These are phyloP conservation scores for Escallonia herrerae DNA, from an alignment of 129 eudicot genomes.

Conservation along the genomic window DNA sequence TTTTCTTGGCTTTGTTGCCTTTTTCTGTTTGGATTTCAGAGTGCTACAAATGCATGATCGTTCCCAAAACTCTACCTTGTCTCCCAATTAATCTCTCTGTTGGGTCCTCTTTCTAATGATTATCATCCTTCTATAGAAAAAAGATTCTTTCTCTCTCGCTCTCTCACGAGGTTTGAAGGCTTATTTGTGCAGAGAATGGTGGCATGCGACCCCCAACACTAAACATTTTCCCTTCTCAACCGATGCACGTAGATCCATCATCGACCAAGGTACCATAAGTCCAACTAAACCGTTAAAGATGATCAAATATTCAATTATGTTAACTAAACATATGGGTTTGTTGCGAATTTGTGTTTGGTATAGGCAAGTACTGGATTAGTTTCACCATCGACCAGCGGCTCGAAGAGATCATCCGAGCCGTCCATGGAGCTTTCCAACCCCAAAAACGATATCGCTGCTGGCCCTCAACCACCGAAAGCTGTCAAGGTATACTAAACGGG, in stretches of 20 bases:
- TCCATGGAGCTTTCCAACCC: constrained; percentile 69
- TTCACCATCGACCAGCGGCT: constrained; percentile 72
- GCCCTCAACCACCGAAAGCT: constrained; percentile 55
- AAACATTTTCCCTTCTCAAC: constrained; percentile 95
- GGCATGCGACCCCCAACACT: constrained; percentile 86
- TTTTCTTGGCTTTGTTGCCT: constrained; percentile 20
- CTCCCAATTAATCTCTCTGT: constrained; percentile 1
- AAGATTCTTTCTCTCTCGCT: neutral
- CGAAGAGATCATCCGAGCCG: constrained; percentile 80
- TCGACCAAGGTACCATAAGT: constrained; percentile 37
- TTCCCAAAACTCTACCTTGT: neutral
- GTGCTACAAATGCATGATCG: constrained; percentile 16
- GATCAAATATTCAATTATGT: neutral
- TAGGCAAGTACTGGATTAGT: constrained; percentile 61
- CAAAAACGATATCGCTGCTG: constrained; percentile 38
- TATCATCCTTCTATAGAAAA: neutral
- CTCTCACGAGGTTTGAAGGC: neutral
- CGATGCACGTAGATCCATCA: constrained; percentile 87
- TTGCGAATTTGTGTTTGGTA: constrained; percentile 42
- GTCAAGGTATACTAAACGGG: constrained; percentile 50
- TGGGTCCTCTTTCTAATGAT: neutral
- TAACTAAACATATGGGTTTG: neutral
- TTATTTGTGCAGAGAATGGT: constrained; percentile 33
- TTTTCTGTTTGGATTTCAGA: constrained; percentile 25
- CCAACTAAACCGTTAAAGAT: constrained; percentile 6